phyloP scores from a whole-genome alignment of 2,329 filamentous ascomycete genomes.

The Cercospora zeae-maydis region DNA sequence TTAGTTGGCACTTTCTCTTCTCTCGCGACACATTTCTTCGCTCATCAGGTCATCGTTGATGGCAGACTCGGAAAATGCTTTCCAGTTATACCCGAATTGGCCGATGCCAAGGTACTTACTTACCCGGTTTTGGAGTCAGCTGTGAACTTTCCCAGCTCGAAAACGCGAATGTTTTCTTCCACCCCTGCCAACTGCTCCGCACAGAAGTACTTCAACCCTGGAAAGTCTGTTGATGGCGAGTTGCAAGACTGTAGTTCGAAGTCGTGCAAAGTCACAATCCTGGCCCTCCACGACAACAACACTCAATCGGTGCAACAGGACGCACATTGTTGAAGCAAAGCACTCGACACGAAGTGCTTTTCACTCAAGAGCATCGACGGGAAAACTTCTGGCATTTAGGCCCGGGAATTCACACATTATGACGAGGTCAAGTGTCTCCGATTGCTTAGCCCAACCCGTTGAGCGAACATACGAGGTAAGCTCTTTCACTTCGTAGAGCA shows the following conservation, averaged over 20 bases:
- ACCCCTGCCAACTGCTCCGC: background rate
- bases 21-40: background rate
- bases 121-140: background rate
- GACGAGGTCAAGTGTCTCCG: background rate
- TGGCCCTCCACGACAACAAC: background rate
- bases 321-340: background rate
- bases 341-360: background rate
- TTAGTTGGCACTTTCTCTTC: no score
- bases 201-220: background rate
- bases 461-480: conserved; percentile 1
- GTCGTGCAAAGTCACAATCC: background rate
- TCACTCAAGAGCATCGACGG: background rate
- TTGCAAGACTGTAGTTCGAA: background rate
- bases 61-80: background rate
- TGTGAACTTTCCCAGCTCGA: background rate
- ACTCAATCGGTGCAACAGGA: background rate
- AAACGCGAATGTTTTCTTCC: background rate
- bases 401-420: background rate
- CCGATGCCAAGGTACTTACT: background rate
- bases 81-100: background rate
- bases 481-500: background rate
- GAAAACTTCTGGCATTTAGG: background rate
- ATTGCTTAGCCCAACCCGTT: background rate
- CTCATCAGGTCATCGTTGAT: background rate
- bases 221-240: background rate